Percentiles rank a stretch among this genome's conserved stretches.
phyloP scores from a whole-genome alignment of 2,329 filamentous ascomycete genomes.

The Pseudogymnoascus sp. region DNA sequence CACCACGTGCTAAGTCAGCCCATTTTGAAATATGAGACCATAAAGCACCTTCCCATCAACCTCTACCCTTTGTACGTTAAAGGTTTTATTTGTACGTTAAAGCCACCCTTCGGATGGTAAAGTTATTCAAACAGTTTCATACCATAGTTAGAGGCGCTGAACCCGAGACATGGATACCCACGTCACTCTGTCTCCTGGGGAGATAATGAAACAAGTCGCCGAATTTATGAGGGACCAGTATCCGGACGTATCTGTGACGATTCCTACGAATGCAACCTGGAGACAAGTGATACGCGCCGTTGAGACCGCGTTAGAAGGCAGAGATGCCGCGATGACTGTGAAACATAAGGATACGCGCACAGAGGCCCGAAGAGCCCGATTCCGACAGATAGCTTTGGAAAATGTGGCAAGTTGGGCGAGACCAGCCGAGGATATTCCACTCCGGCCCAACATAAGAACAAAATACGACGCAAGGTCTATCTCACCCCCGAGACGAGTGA shows the following conservation, averaged over 20 bases:
- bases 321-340: not conserved
- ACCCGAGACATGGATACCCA: not conserved
- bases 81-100: not conserved
- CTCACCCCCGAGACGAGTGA: not conserved
- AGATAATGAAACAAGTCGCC: not conserved
- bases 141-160: not conserved
- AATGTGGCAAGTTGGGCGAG: not conserved
- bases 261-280: not conserved
- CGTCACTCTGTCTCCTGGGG: not conserved
- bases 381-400: not conserved
- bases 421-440: not conserved
- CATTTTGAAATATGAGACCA: not conserved
- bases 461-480: not conserved
- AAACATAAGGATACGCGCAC: not conserved
- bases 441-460: too few relatives aligned
- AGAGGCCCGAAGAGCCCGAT: not conserved
- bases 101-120: not conserved
- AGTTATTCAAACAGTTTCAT: not conserved
- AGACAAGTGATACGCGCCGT: not conserved
- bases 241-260: not conserved
- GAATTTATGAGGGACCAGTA: not conserved
- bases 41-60: not conserved
- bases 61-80: not conserved
- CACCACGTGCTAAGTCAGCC: not conserved
- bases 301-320: not conserved